Evolutionary conservation across 345 rosid genomes (phyloP).

Genomic region (Eucalyptus regnans): DNA sequence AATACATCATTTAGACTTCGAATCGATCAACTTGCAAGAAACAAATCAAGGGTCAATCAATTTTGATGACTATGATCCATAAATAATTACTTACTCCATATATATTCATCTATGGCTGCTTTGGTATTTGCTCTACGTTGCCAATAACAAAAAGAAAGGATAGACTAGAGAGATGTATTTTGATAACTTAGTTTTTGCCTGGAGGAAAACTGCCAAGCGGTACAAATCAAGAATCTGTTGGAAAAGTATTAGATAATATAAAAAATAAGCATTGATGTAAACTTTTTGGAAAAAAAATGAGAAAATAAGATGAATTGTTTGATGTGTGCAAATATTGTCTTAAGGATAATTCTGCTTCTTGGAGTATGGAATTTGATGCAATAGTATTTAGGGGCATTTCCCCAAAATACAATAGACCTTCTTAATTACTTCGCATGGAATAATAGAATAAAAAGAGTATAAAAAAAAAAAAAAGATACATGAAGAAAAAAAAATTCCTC

Average conservation of each 20-base stretch:
- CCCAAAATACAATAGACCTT: neutral
- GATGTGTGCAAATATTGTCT: neutral
- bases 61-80: neutral
- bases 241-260: too few species aligned
- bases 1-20: neutral
- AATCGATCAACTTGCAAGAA: neutral
- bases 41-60: neutral
- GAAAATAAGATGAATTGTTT: neutral
- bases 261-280: neutral
- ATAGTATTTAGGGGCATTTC: neutral
- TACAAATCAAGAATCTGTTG: neutral
- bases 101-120: neutral
- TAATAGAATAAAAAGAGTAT: too few species aligned
- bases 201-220: neutral
- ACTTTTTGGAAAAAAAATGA: neutral
- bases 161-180: neutral
- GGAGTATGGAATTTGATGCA: too few species aligned
- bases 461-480: too few species aligned
- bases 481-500: too few species aligned
- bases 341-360: neutral
- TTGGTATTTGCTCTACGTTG: neutral
- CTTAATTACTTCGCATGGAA: too few species aligned
- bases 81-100: neutral
- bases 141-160: neutral
- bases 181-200: neutral